Conservation (phyloP, 73 alveolate genomes). For the Paramecium bursaria region DNA sequence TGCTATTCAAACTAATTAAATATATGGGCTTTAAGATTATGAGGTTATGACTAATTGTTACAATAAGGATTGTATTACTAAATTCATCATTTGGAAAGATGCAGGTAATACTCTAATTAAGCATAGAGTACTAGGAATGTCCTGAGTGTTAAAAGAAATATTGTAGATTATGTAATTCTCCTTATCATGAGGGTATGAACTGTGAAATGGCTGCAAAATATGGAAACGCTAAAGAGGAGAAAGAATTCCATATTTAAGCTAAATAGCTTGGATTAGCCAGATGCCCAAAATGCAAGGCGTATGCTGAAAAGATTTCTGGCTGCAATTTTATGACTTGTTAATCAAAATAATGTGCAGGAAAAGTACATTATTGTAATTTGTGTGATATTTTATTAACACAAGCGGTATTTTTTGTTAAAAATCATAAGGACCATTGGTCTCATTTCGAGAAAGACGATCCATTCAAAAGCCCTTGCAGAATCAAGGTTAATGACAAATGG, state of each 20-base stretch:
- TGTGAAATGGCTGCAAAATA: constrained; percentile 2
- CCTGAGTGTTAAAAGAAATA: background rate
- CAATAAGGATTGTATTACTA: background rate
- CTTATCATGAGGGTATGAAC: background rate
- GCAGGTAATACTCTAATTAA: background rate
- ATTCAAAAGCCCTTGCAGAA: background rate
- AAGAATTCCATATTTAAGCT: too few species aligned
- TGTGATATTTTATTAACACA: constrained; percentile 8
- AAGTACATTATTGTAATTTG: background rate
- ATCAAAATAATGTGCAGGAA: background rate
- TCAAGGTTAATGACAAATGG: constrained; percentile 28
- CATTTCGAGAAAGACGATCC: constrained; percentile 30
- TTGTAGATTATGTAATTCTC: background rate
- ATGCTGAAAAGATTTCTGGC: constrained; percentile 8
- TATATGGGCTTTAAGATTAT: background rate
- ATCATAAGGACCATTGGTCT: constrained; percentile 32
- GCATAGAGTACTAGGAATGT: constrained; percentile 10
- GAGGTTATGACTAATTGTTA: constrained; percentile 22
- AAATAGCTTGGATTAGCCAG: background rate
- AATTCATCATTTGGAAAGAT: constrained; percentile 41
- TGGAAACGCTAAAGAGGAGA: background rate
- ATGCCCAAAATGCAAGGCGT: constrained; percentile 33
- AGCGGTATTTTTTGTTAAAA: background rate
- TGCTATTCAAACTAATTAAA: background rate
- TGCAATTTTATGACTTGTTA: constrained; percentile 42